Evolutionary conservation across 1,284 basidiomycete genomes (phyloP).

Genomic region (Cutaneotrichosporon spelunceum): DNA sequence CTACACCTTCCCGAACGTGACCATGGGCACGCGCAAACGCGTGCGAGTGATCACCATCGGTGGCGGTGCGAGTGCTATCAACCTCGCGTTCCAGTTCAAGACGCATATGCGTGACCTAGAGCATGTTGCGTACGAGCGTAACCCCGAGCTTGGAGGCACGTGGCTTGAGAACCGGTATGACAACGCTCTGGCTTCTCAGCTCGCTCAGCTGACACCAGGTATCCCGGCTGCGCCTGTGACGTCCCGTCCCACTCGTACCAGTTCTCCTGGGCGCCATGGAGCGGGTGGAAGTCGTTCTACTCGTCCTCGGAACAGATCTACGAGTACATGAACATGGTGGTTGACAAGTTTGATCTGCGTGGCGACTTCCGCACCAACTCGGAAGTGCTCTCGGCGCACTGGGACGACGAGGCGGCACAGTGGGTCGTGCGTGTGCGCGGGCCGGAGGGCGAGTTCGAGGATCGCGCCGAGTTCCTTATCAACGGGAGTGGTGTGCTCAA

Average conservation of each 20-base stretch:
- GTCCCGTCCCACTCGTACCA: slow-evolving; percentile 37
- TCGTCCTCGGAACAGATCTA: slow-evolving; percentile 32
- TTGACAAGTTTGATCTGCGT: slow-evolving; percentile 28
- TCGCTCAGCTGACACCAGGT: slow-evolving; percentile 6
- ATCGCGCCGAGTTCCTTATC: slow-evolving; percentile 36
- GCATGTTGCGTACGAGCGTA: slow-evolving; percentile 14
- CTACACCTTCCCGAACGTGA: slow-evolving; percentile 12
- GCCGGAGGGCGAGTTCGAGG: slow-evolving; percentile 19
- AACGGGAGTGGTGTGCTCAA: slow-evolving; percentile 32
- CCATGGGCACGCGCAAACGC: neutral
- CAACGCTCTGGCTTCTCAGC: neutral
- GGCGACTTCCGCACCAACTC: slow-evolving; percentile 34
- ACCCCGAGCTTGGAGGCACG: slow-evolving; percentile 12
- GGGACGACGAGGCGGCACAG: slow-evolving; percentile 29
- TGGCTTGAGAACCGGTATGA: slow-evolving; percentile 31
- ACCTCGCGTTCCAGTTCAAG: slow-evolving; percentile 16
- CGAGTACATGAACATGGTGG: slow-evolving; percentile 32
- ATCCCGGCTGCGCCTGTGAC: slow-evolving; percentile 37
- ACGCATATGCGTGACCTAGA: slow-evolving; percentile 11
- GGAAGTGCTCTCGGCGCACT: slow-evolving; percentile 31
- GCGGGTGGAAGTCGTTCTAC: slow-evolving; percentile 33
- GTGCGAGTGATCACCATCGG: slow-evolving; percentile 15
- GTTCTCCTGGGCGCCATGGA: slow-evolving; percentile 29
- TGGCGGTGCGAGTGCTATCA: slow-evolving; percentile 17
- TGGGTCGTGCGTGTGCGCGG: slow-evolving; percentile 32